Percentiles rank a stretch among this genome's conserved stretches.
These are phyloP conservation scores for Mitragyna speciosa DNA, from an alignment of 257 asterid genomes.

Conservation along the genomic window DNA sequence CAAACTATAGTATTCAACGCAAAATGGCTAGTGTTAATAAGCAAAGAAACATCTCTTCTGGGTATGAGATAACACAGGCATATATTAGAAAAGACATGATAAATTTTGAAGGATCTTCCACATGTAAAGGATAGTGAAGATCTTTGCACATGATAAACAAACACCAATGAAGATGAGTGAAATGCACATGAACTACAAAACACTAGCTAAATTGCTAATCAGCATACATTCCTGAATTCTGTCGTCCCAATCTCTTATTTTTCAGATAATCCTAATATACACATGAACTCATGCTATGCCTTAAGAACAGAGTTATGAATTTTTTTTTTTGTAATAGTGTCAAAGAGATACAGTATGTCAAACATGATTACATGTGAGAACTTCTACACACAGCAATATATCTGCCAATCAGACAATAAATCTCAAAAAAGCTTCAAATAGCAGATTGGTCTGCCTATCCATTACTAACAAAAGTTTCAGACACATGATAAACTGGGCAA, in stretches of 20 bases:
- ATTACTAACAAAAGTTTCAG: neutral
- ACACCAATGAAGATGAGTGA: neutral
- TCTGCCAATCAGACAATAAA: neutral
- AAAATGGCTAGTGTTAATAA: neutral
- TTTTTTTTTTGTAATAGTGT: neutral
- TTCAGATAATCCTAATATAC: neutral
- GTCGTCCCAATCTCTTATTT: neutral
- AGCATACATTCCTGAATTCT: neutral
- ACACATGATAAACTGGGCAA: neutral
- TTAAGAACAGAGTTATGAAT: neutral
- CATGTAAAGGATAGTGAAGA: neutral
- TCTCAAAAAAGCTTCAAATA: neutral
- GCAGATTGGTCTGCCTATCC: neutral
- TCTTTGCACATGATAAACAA: neutral
- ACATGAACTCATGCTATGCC: neutral
- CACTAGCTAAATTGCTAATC: neutral
- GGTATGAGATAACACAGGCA: neutral
- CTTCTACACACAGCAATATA: neutral
- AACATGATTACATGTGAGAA: neutral
- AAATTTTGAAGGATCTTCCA: neutral
- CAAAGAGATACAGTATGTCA: neutral
- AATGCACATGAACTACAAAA: neutral
- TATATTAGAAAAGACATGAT: neutral
- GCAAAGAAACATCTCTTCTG: neutral
- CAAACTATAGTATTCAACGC: neutral